Base-by-base conservation (phyloP, 2,329 filamentous ascomycete genomes). In the Penicillium occitanis region DNA sequence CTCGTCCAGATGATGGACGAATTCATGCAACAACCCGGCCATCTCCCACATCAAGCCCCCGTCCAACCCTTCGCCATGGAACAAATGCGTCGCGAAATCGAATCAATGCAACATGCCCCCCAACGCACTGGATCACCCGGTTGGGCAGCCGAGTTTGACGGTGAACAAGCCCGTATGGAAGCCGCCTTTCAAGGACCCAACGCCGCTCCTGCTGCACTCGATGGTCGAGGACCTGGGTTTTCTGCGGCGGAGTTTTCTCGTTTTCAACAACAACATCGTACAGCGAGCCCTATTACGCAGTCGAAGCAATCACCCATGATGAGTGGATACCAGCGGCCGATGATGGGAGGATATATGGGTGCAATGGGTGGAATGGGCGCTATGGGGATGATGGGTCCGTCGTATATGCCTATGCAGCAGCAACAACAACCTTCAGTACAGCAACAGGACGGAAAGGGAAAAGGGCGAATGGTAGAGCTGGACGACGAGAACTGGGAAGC, bases 401-500 rank as follows among this genome's bases (percentile, higher is more conserved):
- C 61, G 10, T 63, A 63, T 55, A 82, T 74, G 17, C 78, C 77
- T 13, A 80, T 83, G 73, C 78, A 84, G 70, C 82, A 77, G 65
- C 78, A 76, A 28, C 73, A 73, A 42, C 75, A 78, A 50, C 78
- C 78, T 42, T 74, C 79, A 66, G 80, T 82, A 51, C 78, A 93
- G 78, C 91, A 91, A 67, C 62, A 64, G 17, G 62, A 64, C 19
- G 35, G 53, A 37, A 98, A 98, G 77, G 93, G 91, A 46, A 96
- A 96, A 79, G 87, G 82, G 5, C 82, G 86, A 42, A 87, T 98
- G 81, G 90, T 98, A 13, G 95, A 98, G 81, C 86, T 98, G 28
- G 92, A 97, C 76, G 94, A 99, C 72, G 84, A 90, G 74, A 90
- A 96, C 75, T 98, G 95, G 95, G 94, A 98, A 79, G 92, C 93